Conservation (phyloP, 1,139 yeast genomes). For the Debaryomycetaceae sp. region DNA sequence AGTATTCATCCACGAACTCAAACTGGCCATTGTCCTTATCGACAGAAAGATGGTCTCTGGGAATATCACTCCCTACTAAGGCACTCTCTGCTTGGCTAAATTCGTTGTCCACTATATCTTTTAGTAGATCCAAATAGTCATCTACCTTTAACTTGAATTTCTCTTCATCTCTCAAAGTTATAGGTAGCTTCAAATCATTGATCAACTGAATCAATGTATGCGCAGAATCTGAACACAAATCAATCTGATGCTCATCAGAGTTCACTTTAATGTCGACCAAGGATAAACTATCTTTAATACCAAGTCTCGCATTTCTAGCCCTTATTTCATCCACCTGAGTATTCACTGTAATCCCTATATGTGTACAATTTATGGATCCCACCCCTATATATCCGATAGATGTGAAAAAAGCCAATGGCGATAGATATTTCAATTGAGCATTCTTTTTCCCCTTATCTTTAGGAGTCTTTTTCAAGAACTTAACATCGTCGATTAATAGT, state of each 20-base stretch:
- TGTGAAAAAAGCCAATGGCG: conserved; percentile 22
- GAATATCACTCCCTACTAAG: background rate
- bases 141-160: conserved; percentile 43
- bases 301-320: conserved; percentile 16
- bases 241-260: conserved; percentile 48
- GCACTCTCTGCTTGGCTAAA: conserved; percentile 9
- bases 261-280: conserved; percentile 44
- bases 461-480: conserved; percentile 20
- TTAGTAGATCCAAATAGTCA: conserved; percentile 43
- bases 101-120: conserved; percentile 41
- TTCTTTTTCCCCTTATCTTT: conserved; percentile 5
- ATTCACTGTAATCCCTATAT: conserved; percentile 38
- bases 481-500: conserved; percentile 56
- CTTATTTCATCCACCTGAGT: conserved; percentile 20
- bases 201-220: conserved; percentile 65
- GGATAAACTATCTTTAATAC: conserved; percentile 21
- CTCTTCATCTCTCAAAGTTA: conserved; percentile 54
- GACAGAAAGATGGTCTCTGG: background rate
- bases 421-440: conserved; percentile 10
- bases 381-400: conserved; percentile 44
- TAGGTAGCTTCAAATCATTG: conserved; percentile 69
- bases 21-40: background rate
- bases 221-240: conserved; percentile 82
- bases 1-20: conserved; percentile 22
- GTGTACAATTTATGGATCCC: conserved; percentile 41